Conservation (phyloP, 2,329 filamentous ascomycete genomes). For the Atkinsonella hypoxylon region DNA sequence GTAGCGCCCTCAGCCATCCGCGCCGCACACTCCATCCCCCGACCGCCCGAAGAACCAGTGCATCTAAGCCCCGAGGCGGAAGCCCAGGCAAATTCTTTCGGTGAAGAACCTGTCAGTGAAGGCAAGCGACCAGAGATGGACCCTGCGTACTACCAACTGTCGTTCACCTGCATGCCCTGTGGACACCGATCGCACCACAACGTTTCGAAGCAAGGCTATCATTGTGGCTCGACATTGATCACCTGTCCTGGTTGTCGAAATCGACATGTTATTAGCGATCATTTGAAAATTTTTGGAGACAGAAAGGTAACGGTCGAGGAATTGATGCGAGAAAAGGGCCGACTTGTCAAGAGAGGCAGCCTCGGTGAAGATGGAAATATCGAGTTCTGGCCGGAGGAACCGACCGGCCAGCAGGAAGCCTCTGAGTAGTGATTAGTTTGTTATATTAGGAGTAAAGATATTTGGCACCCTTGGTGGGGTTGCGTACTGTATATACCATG, state of each 20-base stretch:
- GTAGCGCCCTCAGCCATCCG: constrained; percentile 12
- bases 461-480: background rate
- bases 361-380: constrained; percentile 71
- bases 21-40: constrained; percentile 25
- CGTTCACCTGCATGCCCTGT: constrained; percentile 89
- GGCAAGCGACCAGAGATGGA: constrained; percentile 17
- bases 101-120: constrained; percentile 16
- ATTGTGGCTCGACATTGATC: constrained; percentile 79
- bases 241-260: constrained; percentile 78
- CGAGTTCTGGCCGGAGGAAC: constrained; percentile 79
- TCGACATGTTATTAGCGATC: constrained; percentile 84
- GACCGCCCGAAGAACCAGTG: constrained; percentile 11
- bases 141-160: constrained; percentile 69
- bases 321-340: constrained; percentile 63
- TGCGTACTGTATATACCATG: background rate
- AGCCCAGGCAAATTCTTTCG: constrained; percentile 4
- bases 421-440: background rate
- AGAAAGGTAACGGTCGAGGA: constrained; percentile 61
- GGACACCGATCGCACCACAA: constrained; percentile 66
- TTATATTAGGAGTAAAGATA: background rate
- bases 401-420: constrained; percentile 5
- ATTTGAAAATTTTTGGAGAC: constrained; percentile 69
- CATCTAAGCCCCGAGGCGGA: constrained; percentile 4
- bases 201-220: constrained; percentile 90
- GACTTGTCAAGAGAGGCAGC: constrained; percentile 58